Evolutionary conservation across 1,284 basidiomycete genomes (phyloP), one percentile per base, ranked within the genome.

Genomic region (Tausonia pullulans): DNA sequence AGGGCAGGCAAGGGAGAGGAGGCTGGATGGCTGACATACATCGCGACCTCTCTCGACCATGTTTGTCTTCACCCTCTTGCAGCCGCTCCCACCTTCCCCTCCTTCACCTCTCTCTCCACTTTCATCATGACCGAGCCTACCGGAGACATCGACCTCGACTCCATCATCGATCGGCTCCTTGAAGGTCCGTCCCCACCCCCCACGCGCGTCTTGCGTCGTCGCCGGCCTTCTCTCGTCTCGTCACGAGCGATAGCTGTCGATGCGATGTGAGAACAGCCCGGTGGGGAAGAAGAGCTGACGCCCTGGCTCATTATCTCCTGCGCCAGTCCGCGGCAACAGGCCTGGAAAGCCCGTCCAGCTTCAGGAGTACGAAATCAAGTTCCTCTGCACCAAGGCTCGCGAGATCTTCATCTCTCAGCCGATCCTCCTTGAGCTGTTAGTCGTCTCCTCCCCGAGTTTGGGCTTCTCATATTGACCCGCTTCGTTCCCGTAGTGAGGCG

Each of bases 401-500:
- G 91, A 95, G 78, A 94, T 95, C 73, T 94, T 95, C 79, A 94
- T 94, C 79, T 90, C 89, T 78, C 92, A 95, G 75, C 92, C 92
- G 68, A 94, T 95, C 75, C 80, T 95, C 68, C 82, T 95, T 74
- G 92, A 95, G 80, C 81, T 95, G 59, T 57, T 27, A 45, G 51
- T 60, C 3, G 46, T 3, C 16, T 44, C 27, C 10, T 41, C 43
- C 5, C 13, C 5, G n/a, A 9, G 1, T 39, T 55, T 4, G 11
- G 6, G 13, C 10, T 14, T 6, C 54, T 10, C 41, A 5, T 8
- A 41, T 41, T 11, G 16, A 10, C 10, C 14, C 48, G 14, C 14
- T 14, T 49, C 9, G 48, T 40, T 56, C 10, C 39, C 43, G 6
- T 53, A 62, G 61, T 8, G 81, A 83, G 72, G 81, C 82, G 27